Conservation (phyloP, 176 grass and related monocot species). For the Triticum turgidum region DNA sequence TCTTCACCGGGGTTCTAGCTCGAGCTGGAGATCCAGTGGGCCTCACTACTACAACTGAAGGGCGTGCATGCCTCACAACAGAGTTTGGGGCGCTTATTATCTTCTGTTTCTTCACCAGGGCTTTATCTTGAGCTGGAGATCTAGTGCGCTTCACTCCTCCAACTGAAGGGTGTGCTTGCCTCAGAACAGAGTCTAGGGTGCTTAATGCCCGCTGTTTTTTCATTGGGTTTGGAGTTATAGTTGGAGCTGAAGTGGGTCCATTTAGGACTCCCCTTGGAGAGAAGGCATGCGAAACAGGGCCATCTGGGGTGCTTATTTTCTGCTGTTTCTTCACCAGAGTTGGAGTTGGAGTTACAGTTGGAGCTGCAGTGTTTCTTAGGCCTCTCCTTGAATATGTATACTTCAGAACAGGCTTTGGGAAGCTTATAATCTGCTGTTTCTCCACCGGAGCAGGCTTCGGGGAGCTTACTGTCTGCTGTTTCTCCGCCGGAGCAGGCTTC, state of each 20-base stretch:
- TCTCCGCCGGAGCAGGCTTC: not conserved
- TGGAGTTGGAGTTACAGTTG: not conserved
- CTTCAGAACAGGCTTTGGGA: not conserved
- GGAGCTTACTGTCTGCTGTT: not conserved
- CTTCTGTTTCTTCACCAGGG: constrained; percentile 3
- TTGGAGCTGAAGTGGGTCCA: constrained; percentile 2
- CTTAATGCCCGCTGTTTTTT: constrained; percentile 30
- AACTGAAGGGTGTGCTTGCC: not conserved
- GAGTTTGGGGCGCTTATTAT: constrained; percentile 21
- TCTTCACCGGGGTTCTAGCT: constrained; percentile 11
- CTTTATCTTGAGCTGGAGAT: not conserved
- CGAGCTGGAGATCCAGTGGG: not conserved
- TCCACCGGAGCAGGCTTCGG: not conserved
- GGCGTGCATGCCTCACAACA: constrained; percentile 13
- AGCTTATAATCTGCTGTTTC: not conserved
- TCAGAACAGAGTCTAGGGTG: constrained; percentile 31
- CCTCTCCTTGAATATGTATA: constrained; percentile 11
- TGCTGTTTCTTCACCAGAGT: not conserved
- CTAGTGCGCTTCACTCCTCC: not conserved
- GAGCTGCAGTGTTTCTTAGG: not conserved
- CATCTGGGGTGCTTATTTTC: not conserved
- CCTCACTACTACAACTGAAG: not conserved
- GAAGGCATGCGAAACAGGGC: not conserved
- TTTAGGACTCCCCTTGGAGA: not conserved
- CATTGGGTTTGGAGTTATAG: not conserved